A percentile compares a stretch with the other conserved stretches of the same genome.
Conservation (phyloP, 2,329 filamentous ascomycete genomes). For the Fusarium verticillioides region DNA sequence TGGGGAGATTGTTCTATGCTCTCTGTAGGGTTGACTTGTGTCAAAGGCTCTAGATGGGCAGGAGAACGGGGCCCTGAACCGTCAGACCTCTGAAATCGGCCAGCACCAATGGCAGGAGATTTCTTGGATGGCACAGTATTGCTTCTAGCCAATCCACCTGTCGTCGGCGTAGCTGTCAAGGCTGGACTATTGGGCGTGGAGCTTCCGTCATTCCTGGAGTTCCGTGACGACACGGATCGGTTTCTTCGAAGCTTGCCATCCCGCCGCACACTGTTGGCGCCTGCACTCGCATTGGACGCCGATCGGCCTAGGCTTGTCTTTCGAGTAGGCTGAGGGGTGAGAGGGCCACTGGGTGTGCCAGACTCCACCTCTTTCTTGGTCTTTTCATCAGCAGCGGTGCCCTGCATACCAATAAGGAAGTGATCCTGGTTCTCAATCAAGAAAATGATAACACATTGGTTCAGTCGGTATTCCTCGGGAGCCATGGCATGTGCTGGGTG, state of each 20-base stretch:
- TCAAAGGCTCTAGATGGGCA: conserved; percentile 53
- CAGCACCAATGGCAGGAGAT: conserved; percentile 76
- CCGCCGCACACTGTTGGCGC: conserved; percentile 85
- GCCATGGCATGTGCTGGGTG: conserved; percentile 96
- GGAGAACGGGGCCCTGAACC: conserved; percentile 47
- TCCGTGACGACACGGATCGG: conserved; percentile 90
- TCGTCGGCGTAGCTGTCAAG: conserved; percentile 64
- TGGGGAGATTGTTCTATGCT: conserved; percentile 37
- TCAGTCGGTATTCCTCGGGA: conserved; percentile 91
- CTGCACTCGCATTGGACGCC: conserved; percentile 87
- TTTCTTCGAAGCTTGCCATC: conserved; percentile 85
- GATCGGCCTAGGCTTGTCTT: conserved; percentile 69
- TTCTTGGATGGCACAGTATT: conserved; percentile 95
- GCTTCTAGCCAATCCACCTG: conserved; percentile 71
- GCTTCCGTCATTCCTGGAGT: conserved; percentile 79
- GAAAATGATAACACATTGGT: conserved; percentile 97
- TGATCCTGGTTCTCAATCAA: conserved; percentile 98
- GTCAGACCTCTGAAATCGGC: conserved; percentile 67
- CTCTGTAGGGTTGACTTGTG: conserved; percentile 47
- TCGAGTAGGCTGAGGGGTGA: conserved; percentile 62
- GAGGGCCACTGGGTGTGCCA: conserved; percentile 65
- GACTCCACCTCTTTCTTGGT: conserved; percentile 73
- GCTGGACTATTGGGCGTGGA: conserved; percentile 76
- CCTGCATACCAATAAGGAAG: conserved; percentile 98
- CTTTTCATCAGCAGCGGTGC: conserved; percentile 94